Conservation (phyloP, 441 rosid species). For the Iberis amara region DNA sequence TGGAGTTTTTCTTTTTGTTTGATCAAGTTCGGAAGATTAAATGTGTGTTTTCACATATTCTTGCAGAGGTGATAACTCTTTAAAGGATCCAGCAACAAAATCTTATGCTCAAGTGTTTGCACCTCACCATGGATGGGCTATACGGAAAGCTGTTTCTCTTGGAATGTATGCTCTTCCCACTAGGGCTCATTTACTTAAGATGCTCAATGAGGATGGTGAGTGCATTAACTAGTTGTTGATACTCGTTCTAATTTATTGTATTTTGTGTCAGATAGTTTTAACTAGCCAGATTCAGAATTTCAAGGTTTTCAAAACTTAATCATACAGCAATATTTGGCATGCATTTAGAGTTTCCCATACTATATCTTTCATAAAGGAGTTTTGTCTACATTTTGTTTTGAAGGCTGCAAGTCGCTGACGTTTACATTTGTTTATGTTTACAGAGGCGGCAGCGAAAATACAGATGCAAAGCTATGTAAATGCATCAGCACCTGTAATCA, state of each 20-base stretch:
- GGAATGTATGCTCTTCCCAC: constrained; percentile 97
- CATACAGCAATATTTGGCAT: too few relatives aligned
- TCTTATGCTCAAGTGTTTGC: constrained; percentile 89
- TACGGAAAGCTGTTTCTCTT: constrained; percentile 79
- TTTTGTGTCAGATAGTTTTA: too few relatives aligned
- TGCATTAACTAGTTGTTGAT: background rate
- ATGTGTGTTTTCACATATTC: constrained; percentile 3
- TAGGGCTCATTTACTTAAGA: constrained; percentile 55
- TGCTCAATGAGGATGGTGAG: constrained; percentile 88
- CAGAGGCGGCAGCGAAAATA: constrained; percentile 69
- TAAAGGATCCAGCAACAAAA: constrained; percentile 78
- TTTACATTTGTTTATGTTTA: constrained; percentile 11
- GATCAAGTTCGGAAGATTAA: background rate
- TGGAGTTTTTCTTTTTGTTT: background rate
- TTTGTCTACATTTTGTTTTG: background rate
- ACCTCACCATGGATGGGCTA: constrained; percentile 93
- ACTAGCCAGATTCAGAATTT: too few relatives aligned
- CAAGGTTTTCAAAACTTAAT: too few relatives aligned
- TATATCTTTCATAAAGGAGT: background rate
- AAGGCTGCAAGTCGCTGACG: too few relatives aligned
- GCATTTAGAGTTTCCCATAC: too few relatives aligned
- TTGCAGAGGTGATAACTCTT: constrained; percentile 61
- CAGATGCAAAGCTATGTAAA: constrained; percentile 59
- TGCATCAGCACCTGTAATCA: constrained; percentile 50
- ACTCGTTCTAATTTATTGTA: too few relatives aligned